Base-by-base conservation (phyloP, 2,329 filamentous ascomycete species). In the Pseudogymnoascus verrucosus region DNA sequence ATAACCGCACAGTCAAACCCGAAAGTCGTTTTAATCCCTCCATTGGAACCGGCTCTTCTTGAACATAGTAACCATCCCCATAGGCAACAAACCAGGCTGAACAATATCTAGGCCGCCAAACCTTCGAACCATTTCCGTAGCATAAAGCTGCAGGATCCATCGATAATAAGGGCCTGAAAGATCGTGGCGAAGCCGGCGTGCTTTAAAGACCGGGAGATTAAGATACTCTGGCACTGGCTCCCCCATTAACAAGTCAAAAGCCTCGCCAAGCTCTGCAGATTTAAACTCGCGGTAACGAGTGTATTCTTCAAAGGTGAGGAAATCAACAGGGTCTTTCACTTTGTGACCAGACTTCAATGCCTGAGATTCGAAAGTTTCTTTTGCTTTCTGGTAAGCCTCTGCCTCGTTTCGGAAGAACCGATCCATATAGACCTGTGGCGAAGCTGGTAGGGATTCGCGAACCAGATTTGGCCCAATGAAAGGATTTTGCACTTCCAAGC, bases 241-340 rank as follows among this genome's bases (percentile, higher is more conserved):
- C 40, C 39, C 34, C n/a, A 75, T 68, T 26, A 79, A 67, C 5
- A 62, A 42, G 1, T 28, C 59, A 64, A 76, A 78, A 6, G 70
- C 71, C 0, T 44, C 2, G 11, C 63, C 65, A 44, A 78, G 70
- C 26, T 67, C 34, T 2, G 1, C 6, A 10, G 75, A 74, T 5
- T 68, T 69, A 60, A 72, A 69, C 62, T 76, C 73, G 7, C 73
- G 69, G 65, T 74, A 72, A n/a, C 69, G 67, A 5, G 67, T 71
- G 65, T 69, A 79, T 65, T 78, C 77, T 28, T 78, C 73, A 21
- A 76, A 72, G 39, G 67, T 69, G 66, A 79, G 69, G 68, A 78
- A 78, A 0, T 70, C 63, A 37, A 73, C 69, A 23, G 66, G 62
- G 39, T 68, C 67, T 64, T 63, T 26, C 65, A 21, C 37, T 67